Base-by-base conservation (phyloP, 2,329 filamentous ascomycete species). In the Diplocarpon mali region DNA sequence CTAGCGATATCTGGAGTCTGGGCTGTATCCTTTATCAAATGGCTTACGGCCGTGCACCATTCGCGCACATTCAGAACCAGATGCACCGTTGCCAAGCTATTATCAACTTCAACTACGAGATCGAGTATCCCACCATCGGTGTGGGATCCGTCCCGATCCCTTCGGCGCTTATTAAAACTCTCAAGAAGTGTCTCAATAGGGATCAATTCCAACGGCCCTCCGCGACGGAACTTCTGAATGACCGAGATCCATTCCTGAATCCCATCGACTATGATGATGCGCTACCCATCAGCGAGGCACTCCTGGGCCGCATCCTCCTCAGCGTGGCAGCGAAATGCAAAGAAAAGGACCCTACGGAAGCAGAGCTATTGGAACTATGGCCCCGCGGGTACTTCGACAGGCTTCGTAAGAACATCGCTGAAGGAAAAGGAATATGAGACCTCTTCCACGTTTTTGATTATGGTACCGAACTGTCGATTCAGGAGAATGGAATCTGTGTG, bases 1-100 rank as follows among this genome's bases (percentile, higher is more conserved):
- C 92, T 6, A 92, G 84, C 55, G 92, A 98, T 63, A 81, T 98
- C 14, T 98, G 92, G 92, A 90, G 84, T 62, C 67, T 98, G 12
- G 92, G 92, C 14, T 98, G 92, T 61, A 96, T 98, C 49, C 70
- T 98, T 12, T 98, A 94, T 67, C 90, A 96, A 62, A 93, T 98
- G 85, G 85, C 90, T 0, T 98, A 98, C 61, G 92, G 92, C n/a
- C 75, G 83, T n/a, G 84, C 87, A 3, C 92, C 92, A 0, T 98
- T 98, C 60, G 88, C 83, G 12, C 89, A 96, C 61, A 93, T 98
- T 55, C 70, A 78, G 47, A 92, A 90, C 64, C 85, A 82, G 59
- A 85, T 94, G 68, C 79, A 85, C 31, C 80, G 87, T 16, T 92
- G 93, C 62, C 80, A 87, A 64, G 85, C 85, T 48, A 92, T 93